A percentile compares a stretch with the other conserved stretches of the same genome.
These are phyloP conservation scores for Nyssa sinensis DNA, from an alignment of 148 eudicot genomes.

Conservation along the genomic window DNA sequence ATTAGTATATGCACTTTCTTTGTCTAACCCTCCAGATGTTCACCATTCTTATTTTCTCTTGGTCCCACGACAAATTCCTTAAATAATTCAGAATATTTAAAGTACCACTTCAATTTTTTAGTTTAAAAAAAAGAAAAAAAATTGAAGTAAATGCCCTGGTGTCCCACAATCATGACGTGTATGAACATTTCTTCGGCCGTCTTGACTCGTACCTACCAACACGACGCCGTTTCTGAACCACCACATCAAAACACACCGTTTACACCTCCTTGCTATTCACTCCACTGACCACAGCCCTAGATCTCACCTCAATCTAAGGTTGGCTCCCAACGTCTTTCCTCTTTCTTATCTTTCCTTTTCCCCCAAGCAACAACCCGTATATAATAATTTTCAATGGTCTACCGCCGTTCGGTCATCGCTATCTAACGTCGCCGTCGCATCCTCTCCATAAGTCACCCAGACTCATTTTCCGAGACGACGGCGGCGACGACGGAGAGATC, in stretches of 20 bases:
- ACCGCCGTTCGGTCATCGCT: background rate
- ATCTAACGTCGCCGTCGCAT: background rate
- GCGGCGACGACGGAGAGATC: background rate
- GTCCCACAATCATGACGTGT: background rate
- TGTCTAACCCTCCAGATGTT: too few species aligned
- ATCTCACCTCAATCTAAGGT: background rate
- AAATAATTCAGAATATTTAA: too few species aligned
- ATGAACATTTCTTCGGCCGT: background rate
- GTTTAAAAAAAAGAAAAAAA: too few species aligned
- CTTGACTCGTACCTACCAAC: background rate
- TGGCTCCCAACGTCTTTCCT: too few species aligned
- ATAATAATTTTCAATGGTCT: background rate
- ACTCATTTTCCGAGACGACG: background rate
- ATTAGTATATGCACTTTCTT: too few species aligned
- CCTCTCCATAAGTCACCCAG: background rate
- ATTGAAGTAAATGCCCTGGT: too few species aligned
- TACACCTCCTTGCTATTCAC: background rate
- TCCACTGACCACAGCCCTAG: background rate
- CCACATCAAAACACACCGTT: background rate
- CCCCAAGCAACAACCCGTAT: constrained; percentile 13
- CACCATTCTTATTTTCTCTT: too few species aligned
- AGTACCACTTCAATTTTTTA: too few species aligned
- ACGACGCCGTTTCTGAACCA: background rate
- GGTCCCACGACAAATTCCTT: too few species aligned
- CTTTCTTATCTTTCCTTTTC: constrained; percentile 17